Conservation (phyloP, 257 asterid species). For the Solanum boliviense region DNA sequence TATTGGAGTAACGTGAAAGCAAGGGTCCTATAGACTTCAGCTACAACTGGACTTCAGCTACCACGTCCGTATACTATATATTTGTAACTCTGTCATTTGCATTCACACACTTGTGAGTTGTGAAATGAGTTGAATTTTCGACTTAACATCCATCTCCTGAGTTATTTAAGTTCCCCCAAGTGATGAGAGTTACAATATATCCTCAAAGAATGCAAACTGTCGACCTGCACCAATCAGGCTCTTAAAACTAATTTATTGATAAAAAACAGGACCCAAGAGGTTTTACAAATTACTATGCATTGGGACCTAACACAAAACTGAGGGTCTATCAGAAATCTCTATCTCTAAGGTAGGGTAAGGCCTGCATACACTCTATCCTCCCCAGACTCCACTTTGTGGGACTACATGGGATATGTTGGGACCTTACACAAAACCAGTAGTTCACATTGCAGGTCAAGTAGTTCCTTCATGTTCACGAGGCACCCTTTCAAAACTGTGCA, state of each 20-base stretch:
- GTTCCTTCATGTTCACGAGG: not conserved
- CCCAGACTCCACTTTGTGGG: not conserved
- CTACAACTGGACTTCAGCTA: not conserved
- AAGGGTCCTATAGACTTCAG: not conserved
- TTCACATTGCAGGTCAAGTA: not conserved
- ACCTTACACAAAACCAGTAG: not conserved
- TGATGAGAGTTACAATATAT: not conserved
- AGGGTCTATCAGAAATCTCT: not conserved
- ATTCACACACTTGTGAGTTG: not conserved
- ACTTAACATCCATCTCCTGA: not conserved
- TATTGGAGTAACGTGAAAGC: not conserved
- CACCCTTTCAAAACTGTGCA: not conserved
- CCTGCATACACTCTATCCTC: not conserved
- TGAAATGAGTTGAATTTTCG: not conserved
- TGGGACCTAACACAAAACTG: not conserved
- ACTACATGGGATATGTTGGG: not conserved
- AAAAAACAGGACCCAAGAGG: not conserved
- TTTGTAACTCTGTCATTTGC: not conserved
- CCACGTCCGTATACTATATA: not conserved
- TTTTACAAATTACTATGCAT: not conserved
- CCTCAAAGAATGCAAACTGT: not conserved
- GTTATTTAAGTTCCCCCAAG: not conserved
- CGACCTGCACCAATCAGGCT: not conserved
- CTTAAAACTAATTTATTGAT: not conserved
- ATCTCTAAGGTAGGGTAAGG: not conserved